A percentile compares a stretch with the other conserved stretches of the same genome.
These are phyloP conservation scores for Raffaelea albimanens DNA, from an alignment of 2,329 filamentous ascomycete genomes.

Conservation along the genomic window DNA sequence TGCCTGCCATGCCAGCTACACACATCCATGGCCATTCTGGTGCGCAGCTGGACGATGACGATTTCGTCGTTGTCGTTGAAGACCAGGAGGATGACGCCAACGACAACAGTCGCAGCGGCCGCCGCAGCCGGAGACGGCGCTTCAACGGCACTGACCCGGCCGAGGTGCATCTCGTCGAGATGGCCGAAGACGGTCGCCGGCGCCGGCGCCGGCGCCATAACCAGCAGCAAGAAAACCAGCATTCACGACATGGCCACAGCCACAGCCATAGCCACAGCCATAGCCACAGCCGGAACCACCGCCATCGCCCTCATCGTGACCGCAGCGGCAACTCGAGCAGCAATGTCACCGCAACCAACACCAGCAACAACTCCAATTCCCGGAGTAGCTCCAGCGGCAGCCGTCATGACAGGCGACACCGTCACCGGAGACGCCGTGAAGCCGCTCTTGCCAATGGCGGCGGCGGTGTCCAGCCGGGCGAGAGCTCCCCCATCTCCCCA, in stretches of 20 bases:
- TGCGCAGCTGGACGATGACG: neutral
- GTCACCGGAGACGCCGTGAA: neutral
- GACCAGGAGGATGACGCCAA: neutral
- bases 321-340: conserved; percentile 3
- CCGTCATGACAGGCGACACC: neutral
- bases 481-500: neutral
- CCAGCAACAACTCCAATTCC: conserved; percentile 3
- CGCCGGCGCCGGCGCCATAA: conserved; percentile 13
- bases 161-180: conserved; percentile 34
- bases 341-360: neutral
- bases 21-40: conserved; percentile 8
- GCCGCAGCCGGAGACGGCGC: conserved; percentile 9
- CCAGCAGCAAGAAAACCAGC: conserved; percentile 1
- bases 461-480: conserved; percentile 5
- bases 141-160: conserved; percentile 37
- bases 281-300: conserved; percentile 2
- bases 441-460: neutral
- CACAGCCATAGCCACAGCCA: conserved; percentile 1
- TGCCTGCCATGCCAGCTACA: conserved; percentile 3
- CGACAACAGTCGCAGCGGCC: neutral
- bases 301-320: neutral
- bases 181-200: conserved; percentile 31
- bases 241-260: conserved; percentile 5
- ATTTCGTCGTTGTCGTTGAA: neutral
- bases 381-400: neutral